Percentiles rank a stretch among this genome's conserved stretches.
Conservation (phyloP, 306 rosid genomes). For the Adenanthera pavonina region DNA sequence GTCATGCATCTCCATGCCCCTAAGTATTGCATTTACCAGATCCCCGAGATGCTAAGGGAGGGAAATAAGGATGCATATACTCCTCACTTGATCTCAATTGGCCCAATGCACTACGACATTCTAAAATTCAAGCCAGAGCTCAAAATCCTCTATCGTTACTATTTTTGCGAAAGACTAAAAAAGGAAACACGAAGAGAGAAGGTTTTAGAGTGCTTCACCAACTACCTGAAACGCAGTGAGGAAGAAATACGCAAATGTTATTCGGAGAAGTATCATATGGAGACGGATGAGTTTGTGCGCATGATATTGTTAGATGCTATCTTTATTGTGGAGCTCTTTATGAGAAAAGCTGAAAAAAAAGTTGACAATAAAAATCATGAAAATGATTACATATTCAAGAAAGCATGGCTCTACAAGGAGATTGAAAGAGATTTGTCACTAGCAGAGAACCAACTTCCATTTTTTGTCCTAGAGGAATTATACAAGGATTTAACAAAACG, state of each 20-base stretch:
- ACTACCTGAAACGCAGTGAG: background rate
- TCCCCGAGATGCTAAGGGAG: constrained; percentile 28
- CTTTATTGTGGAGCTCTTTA: constrained; percentile 9
- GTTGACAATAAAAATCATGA: no score
- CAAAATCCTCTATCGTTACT: background rate
- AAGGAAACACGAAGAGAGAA: no score
- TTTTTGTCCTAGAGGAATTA: constrained; percentile 29
- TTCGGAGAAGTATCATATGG: background rate
- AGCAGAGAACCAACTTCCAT: background rate
- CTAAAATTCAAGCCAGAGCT: background rate
- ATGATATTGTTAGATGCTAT: constrained; percentile 6
- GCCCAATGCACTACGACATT: constrained; percentile 30
- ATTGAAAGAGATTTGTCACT: background rate
- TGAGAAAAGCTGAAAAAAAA: background rate
- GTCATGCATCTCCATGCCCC: no score
- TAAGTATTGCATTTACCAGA: constrained; percentile 22
- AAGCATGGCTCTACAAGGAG: constrained; percentile 39
- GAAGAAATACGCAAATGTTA: background rate
- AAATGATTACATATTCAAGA: constrained; percentile 19
- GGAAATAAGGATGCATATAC: constrained; percentile 32
- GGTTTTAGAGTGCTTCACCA: background rate
- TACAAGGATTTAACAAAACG: background rate
- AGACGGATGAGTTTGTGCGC: background rate
- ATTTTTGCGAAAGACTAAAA: background rate
- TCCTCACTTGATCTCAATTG: constrained; percentile 24